Conservation (phyloP, 2,329 filamentous ascomycete species). For the Fusarium abutilonis region DNA sequence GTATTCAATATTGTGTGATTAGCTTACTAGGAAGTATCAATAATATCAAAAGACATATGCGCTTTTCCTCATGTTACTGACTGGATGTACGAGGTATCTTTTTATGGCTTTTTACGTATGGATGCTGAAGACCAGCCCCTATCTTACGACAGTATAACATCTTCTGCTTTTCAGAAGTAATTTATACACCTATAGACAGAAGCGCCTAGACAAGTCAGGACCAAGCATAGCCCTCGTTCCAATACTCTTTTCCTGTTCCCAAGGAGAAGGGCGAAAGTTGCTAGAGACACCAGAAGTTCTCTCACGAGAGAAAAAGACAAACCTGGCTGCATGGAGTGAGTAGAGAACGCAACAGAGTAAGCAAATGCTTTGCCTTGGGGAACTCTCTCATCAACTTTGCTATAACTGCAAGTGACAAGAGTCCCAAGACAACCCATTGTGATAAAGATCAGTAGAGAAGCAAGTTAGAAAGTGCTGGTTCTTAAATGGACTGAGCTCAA, state of each 20-base stretch:
- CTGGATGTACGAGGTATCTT: too few species aligned
- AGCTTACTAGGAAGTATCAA: too few species aligned
- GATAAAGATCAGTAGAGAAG: neutral
- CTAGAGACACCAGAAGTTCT: neutral
- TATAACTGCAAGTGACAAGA: neutral
- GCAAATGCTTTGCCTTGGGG: neutral
- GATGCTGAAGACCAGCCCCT: too few species aligned
- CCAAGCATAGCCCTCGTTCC: neutral
- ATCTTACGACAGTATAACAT: too few species aligned
- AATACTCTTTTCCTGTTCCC: neutral
- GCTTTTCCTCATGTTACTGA: too few species aligned
- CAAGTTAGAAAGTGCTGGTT: neutral
- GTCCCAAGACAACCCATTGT: neutral
- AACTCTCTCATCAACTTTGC: neutral
- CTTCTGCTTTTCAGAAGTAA: too few species aligned
- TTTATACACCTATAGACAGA: too few species aligned
- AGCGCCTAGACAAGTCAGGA: neutral
- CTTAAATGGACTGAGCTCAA: too few species aligned
- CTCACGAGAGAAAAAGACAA: neutral
- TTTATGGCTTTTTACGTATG: too few species aligned
- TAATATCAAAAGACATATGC: too few species aligned
- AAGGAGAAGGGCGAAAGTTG: neutral
- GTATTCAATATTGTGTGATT: too few species aligned
- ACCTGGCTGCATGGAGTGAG: neutral
- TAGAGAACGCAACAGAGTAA: neutral